Evolutionary conservation across 768 basidiomycete species (phyloP).

Genomic region (Panaeolus papilionaceus): DNA sequence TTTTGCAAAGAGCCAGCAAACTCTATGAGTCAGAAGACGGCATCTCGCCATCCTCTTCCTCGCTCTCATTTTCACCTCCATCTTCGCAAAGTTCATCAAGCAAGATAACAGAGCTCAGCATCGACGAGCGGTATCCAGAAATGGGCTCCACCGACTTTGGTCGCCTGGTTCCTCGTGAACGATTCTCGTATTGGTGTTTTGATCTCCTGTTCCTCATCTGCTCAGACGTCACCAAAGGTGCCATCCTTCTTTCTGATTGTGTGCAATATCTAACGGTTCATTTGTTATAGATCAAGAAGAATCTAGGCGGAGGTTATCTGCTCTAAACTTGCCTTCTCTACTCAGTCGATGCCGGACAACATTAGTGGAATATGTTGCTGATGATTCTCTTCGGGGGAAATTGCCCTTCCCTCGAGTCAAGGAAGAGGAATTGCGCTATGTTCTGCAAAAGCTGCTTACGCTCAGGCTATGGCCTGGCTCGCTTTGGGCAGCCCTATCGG

Average conservation of each 20-base stretch:
- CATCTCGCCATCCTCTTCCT: constrained; percentile 17
- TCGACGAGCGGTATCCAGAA: constrained; percentile 39
- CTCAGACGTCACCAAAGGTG: constrained; percentile 68
- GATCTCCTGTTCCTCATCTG: constrained; percentile 86
- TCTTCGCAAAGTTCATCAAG: constrained; percentile 9
- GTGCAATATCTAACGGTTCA: neutral
- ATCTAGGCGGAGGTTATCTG: constrained; percentile 71
- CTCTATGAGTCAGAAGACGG: constrained; percentile 52
- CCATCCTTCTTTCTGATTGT: constrained; percentile 18
- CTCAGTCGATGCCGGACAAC: constrained; percentile 77
- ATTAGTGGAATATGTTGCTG: constrained; percentile 80
- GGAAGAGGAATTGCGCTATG: constrained; percentile 90
- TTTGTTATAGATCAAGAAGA: constrained; percentile 60
- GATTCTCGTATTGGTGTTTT: constrained; percentile 94
- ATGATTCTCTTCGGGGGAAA: constrained; percentile 83
- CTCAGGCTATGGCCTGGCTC: constrained; percentile 79
- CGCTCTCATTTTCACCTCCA: constrained; percentile 4
- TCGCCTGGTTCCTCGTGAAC: constrained; percentile 69
- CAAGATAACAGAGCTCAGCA: constrained; percentile 36
- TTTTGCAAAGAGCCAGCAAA: constrained; percentile 75
- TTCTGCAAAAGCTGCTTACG: constrained; percentile 76
- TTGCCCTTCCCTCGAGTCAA: constrained; percentile 85
- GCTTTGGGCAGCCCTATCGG: constrained; percentile 77
- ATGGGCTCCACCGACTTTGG: constrained; percentile 69
- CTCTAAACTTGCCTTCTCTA: constrained; percentile 72